A percentile compares a stretch with the other conserved stretches of the same genome.
Conservation (phyloP, 306 rosid genomes). For the Betula pendula region DNA sequence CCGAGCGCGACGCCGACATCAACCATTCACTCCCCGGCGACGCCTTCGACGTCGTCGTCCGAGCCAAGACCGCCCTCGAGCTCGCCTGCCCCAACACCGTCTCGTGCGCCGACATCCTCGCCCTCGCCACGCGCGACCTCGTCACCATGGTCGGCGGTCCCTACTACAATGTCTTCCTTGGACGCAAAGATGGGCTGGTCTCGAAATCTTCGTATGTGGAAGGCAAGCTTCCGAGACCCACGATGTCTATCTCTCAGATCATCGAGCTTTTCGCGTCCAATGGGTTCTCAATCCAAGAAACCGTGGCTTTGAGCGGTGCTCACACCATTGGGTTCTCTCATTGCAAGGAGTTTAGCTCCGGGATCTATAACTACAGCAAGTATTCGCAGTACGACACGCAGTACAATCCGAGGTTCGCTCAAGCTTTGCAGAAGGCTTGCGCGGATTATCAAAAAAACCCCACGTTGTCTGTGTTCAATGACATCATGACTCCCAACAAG, state of each 20-base stretch:
- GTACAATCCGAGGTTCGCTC: slow-evolving; percentile 63
- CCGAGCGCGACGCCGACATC: slow-evolving; percentile 61
- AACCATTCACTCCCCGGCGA: slow-evolving; percentile 62
- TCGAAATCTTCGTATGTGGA: slow-evolving; percentile 43
- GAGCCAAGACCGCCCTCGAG: slow-evolving; percentile 42
- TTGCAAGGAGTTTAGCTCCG: slow-evolving; percentile 50
- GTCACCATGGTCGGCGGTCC: slow-evolving; percentile 44
- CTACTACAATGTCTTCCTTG: slow-evolving; percentile 23
- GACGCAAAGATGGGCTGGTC: slow-evolving; percentile 40
- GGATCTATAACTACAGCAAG: slow-evolving; percentile 47
- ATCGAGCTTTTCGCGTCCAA: slow-evolving; percentile 43
- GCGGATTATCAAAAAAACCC: slow-evolving; percentile 56
- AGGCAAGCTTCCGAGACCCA: slow-evolving; percentile 53
- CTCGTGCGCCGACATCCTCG: slow-evolving; percentile 52
- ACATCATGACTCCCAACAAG: slow-evolving; percentile 81
- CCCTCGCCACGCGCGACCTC: slow-evolving; percentile 34
- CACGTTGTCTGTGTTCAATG: slow-evolving; percentile 74
- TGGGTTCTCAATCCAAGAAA: slow-evolving; percentile 68
- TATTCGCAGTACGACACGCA: slow-evolving; percentile 31
- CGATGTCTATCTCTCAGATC: slow-evolving; percentile 56
- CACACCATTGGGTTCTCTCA: slow-evolving; percentile 90
- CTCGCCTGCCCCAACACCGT: slow-evolving; percentile 41
- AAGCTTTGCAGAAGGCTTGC: slow-evolving; percentile 59
- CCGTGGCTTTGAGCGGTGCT: slow-evolving; percentile 79
- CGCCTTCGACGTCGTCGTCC: slow-evolving; percentile 42